These are phyloP conservation scores for Viola odorata DNA, from an alignment of 345 rosid genomes.

Conservation along the genomic window DNA sequence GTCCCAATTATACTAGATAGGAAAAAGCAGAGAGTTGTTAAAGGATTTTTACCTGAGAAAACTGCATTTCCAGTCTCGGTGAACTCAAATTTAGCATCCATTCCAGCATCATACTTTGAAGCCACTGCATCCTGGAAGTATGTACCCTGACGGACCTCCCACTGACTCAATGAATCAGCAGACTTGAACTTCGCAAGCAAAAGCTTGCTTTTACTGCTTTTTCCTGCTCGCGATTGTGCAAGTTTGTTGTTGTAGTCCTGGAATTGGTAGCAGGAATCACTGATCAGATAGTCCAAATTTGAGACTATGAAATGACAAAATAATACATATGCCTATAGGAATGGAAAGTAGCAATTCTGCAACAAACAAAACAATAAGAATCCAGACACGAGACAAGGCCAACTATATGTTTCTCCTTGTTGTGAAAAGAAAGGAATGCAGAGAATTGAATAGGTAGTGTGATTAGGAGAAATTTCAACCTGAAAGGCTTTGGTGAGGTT, in stretches of 20 bases:
- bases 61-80: slow-evolving; percentile 78
- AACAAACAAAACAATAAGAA: too few species aligned
- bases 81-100: slow-evolving; percentile 89
- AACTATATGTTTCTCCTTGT: too few species aligned
- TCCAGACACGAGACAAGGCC: too few species aligned
- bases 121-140: slow-evolving; percentile 82
- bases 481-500: slow-evolving; percentile 86
- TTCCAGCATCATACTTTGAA: slow-evolving; percentile 84
- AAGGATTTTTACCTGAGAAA: slow-evolving; percentile 57
- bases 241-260: slow-evolving; percentile 81
- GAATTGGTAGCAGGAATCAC: not conserved
- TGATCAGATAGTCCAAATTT: too few species aligned
- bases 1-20: too few species aligned
- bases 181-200: slow-evolving; percentile 73
- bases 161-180: slow-evolving; percentile 55
- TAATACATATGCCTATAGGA: too few species aligned
- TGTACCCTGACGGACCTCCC: slow-evolving; percentile 89
- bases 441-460: too few species aligned
- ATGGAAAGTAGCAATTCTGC: too few species aligned
- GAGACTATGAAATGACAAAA: too few species aligned
- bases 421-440: too few species aligned
- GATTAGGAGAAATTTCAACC: slow-evolving; percentile 22
- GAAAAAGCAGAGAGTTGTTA: too few species aligned
- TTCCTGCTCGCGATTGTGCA: slow-evolving; percentile 84
- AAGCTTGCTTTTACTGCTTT: slow-evolving; percentile 98